Evolutionary conservation across 306 rosid species (phyloP), one percentile per base, ranked within the genome.

Genomic region (Dryas drummondii): DNA sequence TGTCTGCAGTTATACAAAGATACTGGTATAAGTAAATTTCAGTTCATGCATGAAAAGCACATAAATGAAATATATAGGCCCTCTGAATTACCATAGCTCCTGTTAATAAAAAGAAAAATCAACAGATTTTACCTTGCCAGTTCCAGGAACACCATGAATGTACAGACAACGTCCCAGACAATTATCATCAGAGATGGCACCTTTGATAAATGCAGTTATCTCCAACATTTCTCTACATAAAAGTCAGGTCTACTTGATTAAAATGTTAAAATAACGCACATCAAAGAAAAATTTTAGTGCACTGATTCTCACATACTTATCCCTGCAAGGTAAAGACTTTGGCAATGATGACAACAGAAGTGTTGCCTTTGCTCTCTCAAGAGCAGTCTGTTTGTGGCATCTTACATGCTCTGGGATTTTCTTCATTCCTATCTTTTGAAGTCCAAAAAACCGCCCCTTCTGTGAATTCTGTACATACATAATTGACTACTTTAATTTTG

Each of bases 121-220:
- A 45, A 78, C 32, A 57, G 51, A 76, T 46, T 22, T 44, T 70
- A 91, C 98, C 90, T 94, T 94, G 73, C 98, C 98, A 72, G 98
- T 91, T 84, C 98, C 98, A 4, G 97, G 97, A 94, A 94, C 98
- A 78, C 98, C 98, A 51, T 94, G 96, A 68, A 94, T 87, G 79
- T 94, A 94, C 55, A 94, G 85, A 82, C 98, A 94, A 66, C 92
- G 93, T 49, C 98, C 98, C 76, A 94, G 77, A 81, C 98, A 94
- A 70, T 88, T 93, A 85, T 85, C 86, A 51, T 91, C 93, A 76
- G 93, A 87, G 59, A 94, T 87, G 22, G 97, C 91, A 73, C 89
- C 94, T 84, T 90, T 92, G 74, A 94, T 80, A 77, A 94, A 94
- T 77, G 91, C 26, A 71, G 87, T 82, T 74, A 94, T 90, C 86